phyloP scores from a whole-genome alignment of 352 stramenopile species.

The Saprolegnia diclina region DNA sequence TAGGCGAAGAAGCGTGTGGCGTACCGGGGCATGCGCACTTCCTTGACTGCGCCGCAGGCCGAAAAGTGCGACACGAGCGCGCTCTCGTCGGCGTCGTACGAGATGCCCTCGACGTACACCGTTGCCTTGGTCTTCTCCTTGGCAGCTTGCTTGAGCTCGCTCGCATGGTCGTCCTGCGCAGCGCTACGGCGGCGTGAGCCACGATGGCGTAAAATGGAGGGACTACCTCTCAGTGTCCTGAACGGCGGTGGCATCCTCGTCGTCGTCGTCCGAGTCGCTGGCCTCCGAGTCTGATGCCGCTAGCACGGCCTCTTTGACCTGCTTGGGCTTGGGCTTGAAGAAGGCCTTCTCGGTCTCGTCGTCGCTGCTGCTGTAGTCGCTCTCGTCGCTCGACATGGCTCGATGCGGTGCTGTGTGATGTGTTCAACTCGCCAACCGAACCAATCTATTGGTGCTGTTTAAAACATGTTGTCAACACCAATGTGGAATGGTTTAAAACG shows the following conservation, averaged over 20 bases:
- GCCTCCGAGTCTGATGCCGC: conserved; percentile 30
- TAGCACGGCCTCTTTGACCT: background rate
- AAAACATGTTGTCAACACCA: too few relatives aligned
- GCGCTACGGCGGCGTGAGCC: too few relatives aligned
- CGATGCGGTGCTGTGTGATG: too few relatives aligned
- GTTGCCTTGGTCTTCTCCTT: conserved; percentile 72
- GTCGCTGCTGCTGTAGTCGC: conserved; percentile 19
- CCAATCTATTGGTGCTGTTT: too few relatives aligned
- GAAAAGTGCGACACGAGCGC: conserved; percentile 89
- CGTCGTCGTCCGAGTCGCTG: conserved; percentile 9
- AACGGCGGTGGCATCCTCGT: conserved; percentile 5
- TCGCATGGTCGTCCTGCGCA: conserved; percentile 23
- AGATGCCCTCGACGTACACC: conserved; percentile 94
- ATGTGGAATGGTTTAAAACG: too few relatives aligned
- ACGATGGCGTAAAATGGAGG: too few relatives aligned
- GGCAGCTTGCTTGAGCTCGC: conserved; percentile 50
- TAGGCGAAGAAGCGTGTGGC: background rate
- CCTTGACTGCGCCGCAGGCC: conserved; percentile 80
- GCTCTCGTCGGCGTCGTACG: conserved; percentile 87
- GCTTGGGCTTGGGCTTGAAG: conserved; percentile 45
- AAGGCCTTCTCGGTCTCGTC: conserved; percentile 70
- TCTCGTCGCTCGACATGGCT: conserved; percentile 3
- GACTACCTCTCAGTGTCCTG: conserved; percentile 25
- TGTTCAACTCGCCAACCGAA: too few relatives aligned
- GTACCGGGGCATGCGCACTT: conserved; percentile 90